Conservation (phyloP, 352 stramenopile genomes). For the Phytophthora gonapodyides region DNA sequence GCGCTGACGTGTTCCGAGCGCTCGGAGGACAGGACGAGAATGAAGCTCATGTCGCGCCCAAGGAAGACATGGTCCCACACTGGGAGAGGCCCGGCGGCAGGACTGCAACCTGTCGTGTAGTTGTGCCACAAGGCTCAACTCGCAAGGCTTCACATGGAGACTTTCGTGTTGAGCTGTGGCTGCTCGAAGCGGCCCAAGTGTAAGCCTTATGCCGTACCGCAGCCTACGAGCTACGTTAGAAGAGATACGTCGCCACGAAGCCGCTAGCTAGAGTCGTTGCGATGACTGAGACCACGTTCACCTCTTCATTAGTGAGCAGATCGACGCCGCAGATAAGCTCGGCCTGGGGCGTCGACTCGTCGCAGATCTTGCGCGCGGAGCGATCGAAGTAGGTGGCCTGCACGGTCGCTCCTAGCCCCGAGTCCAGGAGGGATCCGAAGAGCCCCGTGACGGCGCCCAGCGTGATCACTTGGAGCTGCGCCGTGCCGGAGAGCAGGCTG, state of each 20-base stretch:
- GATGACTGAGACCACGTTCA: slow-evolving; percentile 73
- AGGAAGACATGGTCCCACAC: slow-evolving; percentile 17
- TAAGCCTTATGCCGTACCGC: too few relatives aligned
- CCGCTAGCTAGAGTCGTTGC: slow-evolving; percentile 57
- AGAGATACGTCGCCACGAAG: slow-evolving; percentile 44
- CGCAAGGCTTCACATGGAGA: not conserved
- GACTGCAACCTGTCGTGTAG: slow-evolving; percentile 14
- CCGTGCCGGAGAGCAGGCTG: slow-evolving; percentile 42
- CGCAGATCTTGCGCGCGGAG: slow-evolving; percentile 63
- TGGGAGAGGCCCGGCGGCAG: not conserved
- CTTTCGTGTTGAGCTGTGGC: too few relatives aligned
- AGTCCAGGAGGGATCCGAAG: slow-evolving; percentile 83
- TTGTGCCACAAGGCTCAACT: too few relatives aligned
- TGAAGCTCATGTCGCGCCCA: not conserved
- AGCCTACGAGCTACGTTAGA: slow-evolving; percentile 20
- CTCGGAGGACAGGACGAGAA: not conserved
- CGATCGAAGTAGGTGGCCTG: slow-evolving; percentile 77
- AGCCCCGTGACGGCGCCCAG: slow-evolving; percentile 67
- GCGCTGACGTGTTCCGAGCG: too few relatives aligned
- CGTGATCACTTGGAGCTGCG: slow-evolving; percentile 54
- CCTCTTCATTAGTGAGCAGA: slow-evolving; percentile 72
- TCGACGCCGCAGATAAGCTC: slow-evolving; percentile 38
- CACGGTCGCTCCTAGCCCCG: slow-evolving; percentile 80
- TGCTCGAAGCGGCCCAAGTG: too few relatives aligned
- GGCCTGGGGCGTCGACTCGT: slow-evolving; percentile 22